Percentiles rank a stretch among this genome's conserved stretches.
These are phyloP conservation scores for Fraxinus sp. DNA, from an alignment of 305 asterid species.

Conservation along the genomic window DNA sequence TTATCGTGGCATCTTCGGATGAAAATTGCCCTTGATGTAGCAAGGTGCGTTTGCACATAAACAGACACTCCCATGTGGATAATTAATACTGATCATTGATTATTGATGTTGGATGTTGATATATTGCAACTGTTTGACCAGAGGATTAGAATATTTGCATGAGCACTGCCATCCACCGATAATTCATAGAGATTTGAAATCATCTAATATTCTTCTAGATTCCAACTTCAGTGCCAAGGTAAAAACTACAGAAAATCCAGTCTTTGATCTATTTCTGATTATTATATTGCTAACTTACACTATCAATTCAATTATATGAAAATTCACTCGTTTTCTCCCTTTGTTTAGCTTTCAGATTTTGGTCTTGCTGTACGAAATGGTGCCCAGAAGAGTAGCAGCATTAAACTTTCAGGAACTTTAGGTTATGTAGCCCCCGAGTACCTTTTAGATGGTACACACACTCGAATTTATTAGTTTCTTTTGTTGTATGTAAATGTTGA, in stretches of 20 bases:
- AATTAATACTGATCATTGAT: slow-evolving; percentile 8
- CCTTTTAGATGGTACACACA: slow-evolving; percentile 60
- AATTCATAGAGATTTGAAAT: slow-evolving; percentile 82
- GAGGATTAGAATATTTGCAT: slow-evolving; percentile 74
- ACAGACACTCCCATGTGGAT: slow-evolving; percentile 25
- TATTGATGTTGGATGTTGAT: slow-evolving; percentile 13
- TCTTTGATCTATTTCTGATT: neutral
- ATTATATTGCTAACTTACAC: neutral
- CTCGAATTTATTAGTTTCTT: slow-evolving; percentile 3
- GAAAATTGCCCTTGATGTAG: slow-evolving; percentile 70
- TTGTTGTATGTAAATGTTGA: neutral
- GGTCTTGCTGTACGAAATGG: slow-evolving; percentile 70
- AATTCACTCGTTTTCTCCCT: slow-evolving; percentile 17
- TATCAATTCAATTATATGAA: slow-evolving; percentile 5
- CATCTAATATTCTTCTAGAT: slow-evolving; percentile 79
- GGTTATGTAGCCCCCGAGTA: slow-evolving; percentile 89
- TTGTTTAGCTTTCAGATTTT: slow-evolving; percentile 62
- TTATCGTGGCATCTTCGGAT: slow-evolving; percentile 59
- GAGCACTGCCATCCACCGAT: slow-evolving; percentile 68
- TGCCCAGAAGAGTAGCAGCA: slow-evolving; percentile 44
- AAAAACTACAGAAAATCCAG: neutral
- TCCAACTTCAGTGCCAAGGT: slow-evolving; percentile 79
- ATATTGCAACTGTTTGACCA: slow-evolving; percentile 38
- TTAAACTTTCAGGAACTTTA: slow-evolving; percentile 74
- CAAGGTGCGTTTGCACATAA: slow-evolving; percentile 48